A percentile compares a stretch with the other conserved stretches of the same genome.
Conservation (phyloP, 2,329 filamentous ascomycete genomes). For the Pyricularia pennisetigena region DNA sequence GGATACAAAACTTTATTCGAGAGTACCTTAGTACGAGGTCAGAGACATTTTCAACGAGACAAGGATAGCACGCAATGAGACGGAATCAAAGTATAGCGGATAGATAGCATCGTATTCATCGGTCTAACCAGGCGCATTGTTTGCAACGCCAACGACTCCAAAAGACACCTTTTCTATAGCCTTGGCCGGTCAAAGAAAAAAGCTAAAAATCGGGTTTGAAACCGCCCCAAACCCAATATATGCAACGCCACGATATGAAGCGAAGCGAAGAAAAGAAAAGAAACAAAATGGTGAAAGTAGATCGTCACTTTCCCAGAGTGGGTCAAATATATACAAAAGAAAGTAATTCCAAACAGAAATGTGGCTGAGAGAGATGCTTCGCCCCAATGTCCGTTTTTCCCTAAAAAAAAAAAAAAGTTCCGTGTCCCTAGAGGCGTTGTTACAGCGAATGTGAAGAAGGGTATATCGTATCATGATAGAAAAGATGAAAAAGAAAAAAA, state of each 20-base stretch:
- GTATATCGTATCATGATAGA: neutral
- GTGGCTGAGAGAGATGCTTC: neutral
- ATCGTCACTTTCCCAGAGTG: neutral
- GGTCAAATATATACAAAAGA: neutral
- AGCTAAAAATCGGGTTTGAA: neutral
- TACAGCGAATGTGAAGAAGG: constrained; percentile 4
- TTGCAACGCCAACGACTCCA: neutral
- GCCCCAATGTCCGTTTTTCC: neutral
- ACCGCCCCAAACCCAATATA: neutral
- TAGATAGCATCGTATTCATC: neutral
- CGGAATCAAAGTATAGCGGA: neutral
- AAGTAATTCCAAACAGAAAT: neutral
- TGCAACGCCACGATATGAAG: neutral
- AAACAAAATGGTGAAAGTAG: neutral
- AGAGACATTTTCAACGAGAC: neutral
- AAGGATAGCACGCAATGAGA: neutral
- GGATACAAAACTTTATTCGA: no score
- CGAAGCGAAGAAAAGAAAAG: neutral
- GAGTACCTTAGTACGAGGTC: neutral
- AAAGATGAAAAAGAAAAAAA: neutral
- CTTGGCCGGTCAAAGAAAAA: neutral
- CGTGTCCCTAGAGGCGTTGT: neutral
- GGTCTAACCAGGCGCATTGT: neutral
- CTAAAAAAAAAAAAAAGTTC: neutral
- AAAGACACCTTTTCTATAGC: neutral